Base-by-base conservation (phyloP, 345 rosid genomes). In the Eucalyptus decipiens region DNA sequence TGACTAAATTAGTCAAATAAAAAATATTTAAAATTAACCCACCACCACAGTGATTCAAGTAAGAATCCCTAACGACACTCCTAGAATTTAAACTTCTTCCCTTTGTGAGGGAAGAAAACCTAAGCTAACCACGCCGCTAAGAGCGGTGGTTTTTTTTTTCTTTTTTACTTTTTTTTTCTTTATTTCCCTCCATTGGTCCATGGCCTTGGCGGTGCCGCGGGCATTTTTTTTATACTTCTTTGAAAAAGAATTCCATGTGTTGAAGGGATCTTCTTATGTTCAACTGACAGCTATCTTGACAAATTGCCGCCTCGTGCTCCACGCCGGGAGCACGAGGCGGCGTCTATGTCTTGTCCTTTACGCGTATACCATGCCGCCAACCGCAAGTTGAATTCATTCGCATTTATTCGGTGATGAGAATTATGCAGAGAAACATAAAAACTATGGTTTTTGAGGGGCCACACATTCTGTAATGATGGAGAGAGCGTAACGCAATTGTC, bases 21-120 rank as follows among this genome's bases (percentile, higher is more conserved):
- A 69, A n/a, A 67, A 67, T 6, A 32, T 65, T 62, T 28, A 62
- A 13, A 16, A 62, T 30, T 14, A n/a, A 49, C 17, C 5, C 6
- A 14, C 17, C 3, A 49, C 1, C 6, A 49, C 17, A 49, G 1
- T 5, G 5, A 0, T 14, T 0, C 3, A 49, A 0, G 0, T 49
- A 49, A 49, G 6, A 49, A 49, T 49, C 1, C 1, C 14, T 14
- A 14, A 49, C 17, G 51, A 49, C 5, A 0, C 1, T 0, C 14
- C 0, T 49, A 49, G 0, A 2, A 49, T 49, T 49, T 49, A 0
- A 49, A 49, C 51, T 49, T 14, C 6, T 49, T 2, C 16, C 2
- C 1, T 14, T 5, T 6, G 2, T 14, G 17, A 49, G 0, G 3
- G 5, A 13, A 49, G 3, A 49, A 2, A 14, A 6, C 17, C 15